phyloP scores from a whole-genome alignment of 129 eudicot species.

The Flaveria trinervia region DNA sequence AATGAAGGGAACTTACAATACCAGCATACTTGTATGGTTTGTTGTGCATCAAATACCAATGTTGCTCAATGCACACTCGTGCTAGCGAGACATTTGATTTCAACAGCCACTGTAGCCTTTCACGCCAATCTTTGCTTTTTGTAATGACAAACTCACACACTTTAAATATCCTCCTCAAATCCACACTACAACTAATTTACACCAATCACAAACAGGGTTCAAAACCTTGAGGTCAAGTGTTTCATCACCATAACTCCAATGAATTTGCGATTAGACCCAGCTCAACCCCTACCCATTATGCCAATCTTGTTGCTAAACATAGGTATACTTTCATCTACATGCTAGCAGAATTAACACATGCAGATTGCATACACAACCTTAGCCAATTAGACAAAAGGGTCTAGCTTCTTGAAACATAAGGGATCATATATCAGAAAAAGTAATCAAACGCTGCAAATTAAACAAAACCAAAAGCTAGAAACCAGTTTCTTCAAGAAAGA shows the following conservation, averaged over 20 bases:
- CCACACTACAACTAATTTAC: too few species aligned
- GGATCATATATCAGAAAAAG: conserved; percentile 4
- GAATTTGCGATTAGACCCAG: too few species aligned
- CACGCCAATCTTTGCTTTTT: too few species aligned
- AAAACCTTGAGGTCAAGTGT: not conserved
- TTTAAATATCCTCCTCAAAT: too few species aligned
- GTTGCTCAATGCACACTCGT: too few species aligned
- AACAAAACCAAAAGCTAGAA: conserved; percentile 19
- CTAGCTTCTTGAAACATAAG: not conserved
- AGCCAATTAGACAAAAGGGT: conserved; percentile 1
- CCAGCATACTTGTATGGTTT: not conserved
- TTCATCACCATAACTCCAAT: too few species aligned
- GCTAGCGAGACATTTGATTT: too few species aligned
- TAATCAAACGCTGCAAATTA: conserved; percentile 1
- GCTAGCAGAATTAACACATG: not conserved
- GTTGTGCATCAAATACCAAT: not conserved
- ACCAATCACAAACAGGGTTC: not conserved
- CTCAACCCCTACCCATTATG: not conserved
- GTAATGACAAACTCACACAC: too few species aligned
- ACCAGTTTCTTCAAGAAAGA: conserved; percentile 31
- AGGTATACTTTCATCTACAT: conserved; percentile 14
- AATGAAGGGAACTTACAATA: not conserved
- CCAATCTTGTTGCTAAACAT: conserved; percentile 2
- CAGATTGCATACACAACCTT: not conserved
- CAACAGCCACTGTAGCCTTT: too few species aligned